A percentile compares a stretch with the other conserved stretches of the same genome.
phyloP scores from a whole-genome alignment of 75 land plant species.

The Sequoiadendron giganteum region DNA sequence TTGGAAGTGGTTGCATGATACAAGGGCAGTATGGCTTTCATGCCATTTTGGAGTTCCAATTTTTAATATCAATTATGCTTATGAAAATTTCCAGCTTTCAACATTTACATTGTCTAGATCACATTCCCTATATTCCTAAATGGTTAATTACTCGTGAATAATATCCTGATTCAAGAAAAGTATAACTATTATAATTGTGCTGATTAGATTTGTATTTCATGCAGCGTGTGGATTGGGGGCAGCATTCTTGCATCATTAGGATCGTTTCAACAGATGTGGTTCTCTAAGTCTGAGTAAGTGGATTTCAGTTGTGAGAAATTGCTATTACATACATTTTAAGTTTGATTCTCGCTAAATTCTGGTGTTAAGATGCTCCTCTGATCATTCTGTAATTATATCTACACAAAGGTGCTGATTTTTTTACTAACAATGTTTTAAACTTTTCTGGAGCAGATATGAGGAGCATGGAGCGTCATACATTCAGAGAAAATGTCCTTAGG shows the following conservation, averaged over 20 bases:
- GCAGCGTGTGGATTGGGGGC: conserved; percentile 97
- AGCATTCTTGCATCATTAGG: conserved; percentile 95
- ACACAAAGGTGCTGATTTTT: neutral
- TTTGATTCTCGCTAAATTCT: neutral
- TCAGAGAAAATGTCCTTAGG: conserved; percentile 83
- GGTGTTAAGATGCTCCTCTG: neutral
- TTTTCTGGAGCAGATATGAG: conserved; percentile 56
- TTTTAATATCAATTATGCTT: neutral
- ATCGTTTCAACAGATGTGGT: conserved; percentile 99
- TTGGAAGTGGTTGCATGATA: neutral
- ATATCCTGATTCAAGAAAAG: neutral
- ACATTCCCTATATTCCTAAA: neutral
- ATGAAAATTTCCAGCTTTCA: neutral
- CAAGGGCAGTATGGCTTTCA: neutral
- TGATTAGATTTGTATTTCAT: neutral
- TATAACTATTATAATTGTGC: neutral
- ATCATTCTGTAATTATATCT: neutral
- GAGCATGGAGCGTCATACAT: conserved; percentile 95
- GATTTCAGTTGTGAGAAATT: neutral
- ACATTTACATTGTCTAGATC: neutral
- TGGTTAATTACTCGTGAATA: neutral
- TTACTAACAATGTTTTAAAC: neutral
- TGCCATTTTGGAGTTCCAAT: neutral
- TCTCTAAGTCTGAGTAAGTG: conserved; percentile 93
- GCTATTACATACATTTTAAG: neutral